Percentiles rank a stretch among this genome's conserved stretches.
These are phyloP conservation scores for Ichthyophthirius multifiliis DNA, from an alignment of 169 alveolate genomes.

Conservation along the genomic window DNA sequence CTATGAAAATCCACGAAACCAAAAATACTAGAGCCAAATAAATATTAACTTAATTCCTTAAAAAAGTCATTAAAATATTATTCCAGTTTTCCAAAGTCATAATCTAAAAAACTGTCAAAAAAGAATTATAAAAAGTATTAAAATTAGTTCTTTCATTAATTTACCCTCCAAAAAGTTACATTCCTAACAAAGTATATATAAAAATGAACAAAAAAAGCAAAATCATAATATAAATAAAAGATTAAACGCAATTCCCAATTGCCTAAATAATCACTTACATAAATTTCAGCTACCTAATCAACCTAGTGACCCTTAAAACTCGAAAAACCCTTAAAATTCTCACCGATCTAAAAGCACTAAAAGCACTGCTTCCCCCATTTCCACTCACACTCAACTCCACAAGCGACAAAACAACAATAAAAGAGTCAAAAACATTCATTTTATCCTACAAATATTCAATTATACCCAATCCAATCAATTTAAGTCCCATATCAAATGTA, in stretches of 20 bases:
- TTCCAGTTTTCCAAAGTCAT: slow-evolving; percentile 83
- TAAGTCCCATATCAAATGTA: slow-evolving; percentile 52
- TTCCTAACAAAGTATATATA: slow-evolving; percentile 76
- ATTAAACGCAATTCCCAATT: slow-evolving; percentile 44
- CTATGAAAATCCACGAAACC: slow-evolving; percentile 78
- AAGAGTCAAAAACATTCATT: slow-evolving; percentile 47
- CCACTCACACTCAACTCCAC: slow-evolving; percentile 52
- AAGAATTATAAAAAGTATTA: slow-evolving; percentile 55
- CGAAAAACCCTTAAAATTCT: slow-evolving; percentile 84
- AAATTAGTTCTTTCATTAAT: slow-evolving; percentile 47
- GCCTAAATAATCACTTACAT: slow-evolving; percentile 62
- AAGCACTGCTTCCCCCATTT: slow-evolving; percentile 17
- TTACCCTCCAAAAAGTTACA: slow-evolving; percentile 55
- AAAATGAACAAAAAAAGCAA: slow-evolving; percentile 67
- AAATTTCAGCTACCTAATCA: slow-evolving; percentile 69
- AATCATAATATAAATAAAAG: slow-evolving; percentile 59
- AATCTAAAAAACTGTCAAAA: slow-evolving; percentile 67
- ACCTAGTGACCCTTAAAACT: slow-evolving; percentile 81
- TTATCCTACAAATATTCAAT: slow-evolving; percentile 15
- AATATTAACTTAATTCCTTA: slow-evolving; percentile 31
- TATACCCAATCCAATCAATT: slow-evolving; percentile 51
- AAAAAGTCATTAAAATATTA: slow-evolving; percentile 39
- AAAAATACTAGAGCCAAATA: slow-evolving; percentile 57
- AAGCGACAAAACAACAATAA: slow-evolving; percentile 44
- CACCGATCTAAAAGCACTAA: slow-evolving; percentile 72